Evolutionary conservation across 495 filamentous ascomycete species (phyloP).

Genomic region (Trichocladium antarcticum): DNA sequence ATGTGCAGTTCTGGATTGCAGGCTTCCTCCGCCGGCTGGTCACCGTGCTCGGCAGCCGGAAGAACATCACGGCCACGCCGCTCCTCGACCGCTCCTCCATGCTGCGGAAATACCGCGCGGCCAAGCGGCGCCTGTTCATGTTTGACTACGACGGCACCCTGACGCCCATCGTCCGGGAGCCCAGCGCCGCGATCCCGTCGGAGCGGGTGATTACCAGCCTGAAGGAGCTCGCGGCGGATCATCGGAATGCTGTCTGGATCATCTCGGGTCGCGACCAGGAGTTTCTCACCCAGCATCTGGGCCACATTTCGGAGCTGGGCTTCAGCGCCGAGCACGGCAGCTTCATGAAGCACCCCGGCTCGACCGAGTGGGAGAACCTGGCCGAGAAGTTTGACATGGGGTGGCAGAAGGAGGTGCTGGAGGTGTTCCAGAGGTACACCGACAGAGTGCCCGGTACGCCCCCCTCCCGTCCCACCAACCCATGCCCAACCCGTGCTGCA

Average conservation of each 20-base stretch:
- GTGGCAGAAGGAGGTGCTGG: slow-evolving; percentile 74
- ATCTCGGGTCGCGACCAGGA: slow-evolving; percentile 86
- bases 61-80: slow-evolving; percentile 65
- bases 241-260: slow-evolving; percentile 87
- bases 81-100: slow-evolving; percentile 61
- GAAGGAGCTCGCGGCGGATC: slow-evolving; percentile 65
- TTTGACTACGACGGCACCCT: slow-evolving; percentile 98
- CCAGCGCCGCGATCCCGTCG: slow-evolving; percentile 74
- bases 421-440: slow-evolving; percentile 73
- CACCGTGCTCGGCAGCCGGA: slow-evolving; percentile 63
- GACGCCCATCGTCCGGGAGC: slow-evolving; percentile 89
- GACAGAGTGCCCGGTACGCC: slow-evolving; percentile 63
- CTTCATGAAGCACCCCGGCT: slow-evolving; percentile 70
- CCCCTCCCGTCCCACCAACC: too few species aligned
- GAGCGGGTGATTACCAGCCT: slow-evolving; percentile 69
- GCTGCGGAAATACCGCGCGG: slow-evolving; percentile 57
- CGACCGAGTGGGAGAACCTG: slow-evolving; percentile 71
- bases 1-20: slow-evolving; percentile 71
- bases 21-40: slow-evolving; percentile 65
- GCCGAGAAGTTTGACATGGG: slow-evolving; percentile 73
- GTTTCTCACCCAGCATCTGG: slow-evolving; percentile 78
- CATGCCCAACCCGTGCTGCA: neutral
- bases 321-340: slow-evolving; percentile 93
- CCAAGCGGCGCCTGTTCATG: slow-evolving; percentile 75
- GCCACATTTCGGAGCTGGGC: slow-evolving; percentile 71